Evolutionary conservation across 805 yeast genomes (phyloP), one percentile per base, ranked within the genome.

Genomic region (Suhomyces sp.): DNA sequence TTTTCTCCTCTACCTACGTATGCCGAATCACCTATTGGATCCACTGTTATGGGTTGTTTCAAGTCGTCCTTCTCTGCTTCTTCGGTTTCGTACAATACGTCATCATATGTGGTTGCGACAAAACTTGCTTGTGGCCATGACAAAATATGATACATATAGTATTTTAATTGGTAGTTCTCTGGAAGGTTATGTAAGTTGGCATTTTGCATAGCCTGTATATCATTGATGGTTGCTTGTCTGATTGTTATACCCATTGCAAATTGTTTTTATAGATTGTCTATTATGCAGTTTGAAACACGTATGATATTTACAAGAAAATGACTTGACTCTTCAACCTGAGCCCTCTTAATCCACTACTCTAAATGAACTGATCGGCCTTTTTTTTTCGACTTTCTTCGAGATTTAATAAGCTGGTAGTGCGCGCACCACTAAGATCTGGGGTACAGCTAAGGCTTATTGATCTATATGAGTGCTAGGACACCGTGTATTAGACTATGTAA

Each of bases 41-140:
- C 78, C 17, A 50, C 17, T 29, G 19, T 22, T 24, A 52, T 48
- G 6, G 52, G 51, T 27, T 46, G 48, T n/a, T 20, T 21, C 29
- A 55, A 52, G 21, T 66, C 44, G 21, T 41, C 21, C 12, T 41
- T 22, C 19, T 41, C 63, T 3, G 57, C 59, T 9, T 77, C 82
- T 21, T 59, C 66, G 13, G 12, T 43, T 13, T 44, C 47, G 5
- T 22, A 19, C 17, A 43, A 35, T 10, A 53, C 48, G 22, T 64
- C 69, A 56, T 82, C 87, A 24, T 85, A 82, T 1, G 94, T 86
- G 1, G 93, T 86, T 15, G 99, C 99, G 35, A 94, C 98, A 73
- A 85, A 94, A 40, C 97, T 89, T 12, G 96, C 96, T 67, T 93
- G 96, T 1, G 99, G 99, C 99, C 99, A 94, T 35, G 97, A 86